Base-by-base conservation (phyloP, 1,284 basidiomycete species). In the Apiotrichum porosum region DNA sequence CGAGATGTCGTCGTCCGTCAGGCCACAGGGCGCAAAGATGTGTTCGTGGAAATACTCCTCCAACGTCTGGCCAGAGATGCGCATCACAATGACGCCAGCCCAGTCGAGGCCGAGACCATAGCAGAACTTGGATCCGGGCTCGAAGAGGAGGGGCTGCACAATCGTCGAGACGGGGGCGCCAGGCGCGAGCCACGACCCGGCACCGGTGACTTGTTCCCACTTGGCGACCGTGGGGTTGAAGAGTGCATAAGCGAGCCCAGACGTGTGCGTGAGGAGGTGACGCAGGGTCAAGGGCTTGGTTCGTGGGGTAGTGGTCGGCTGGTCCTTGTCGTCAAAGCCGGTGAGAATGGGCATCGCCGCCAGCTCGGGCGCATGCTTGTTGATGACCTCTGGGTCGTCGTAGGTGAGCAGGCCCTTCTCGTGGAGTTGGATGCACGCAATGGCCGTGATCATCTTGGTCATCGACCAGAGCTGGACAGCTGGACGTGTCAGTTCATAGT, bases 101-200 rank as follows among this genome's bases (percentile, higher is more conserved):
- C 63, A 70, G 44, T 75, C 74, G 33, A 69, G 65, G 3, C 61
- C 61, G 35, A 54, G 47, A n/a, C 52, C 43, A 54, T 70, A 69
- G 22, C 21, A 18, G 43, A 46, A 71, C 4, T 38, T 37, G 0
- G 57, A 53, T 1, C 67, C 66, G 10, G 68, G 68, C 38, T 69
- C 61, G 49, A 56, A 68, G 19, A 62, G 35, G 6, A 62, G 47
- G 0, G 64, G 62, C 18, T 52, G 42, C 10, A 30, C 38, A 9
- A 64, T 38, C 6, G 51, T 36, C 13, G 43, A 42, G 6, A 55
- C 37, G 3, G 24, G 14, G 2, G 37, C 42, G 12, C 37, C 44
- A 49, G 47, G 37, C 46, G 42, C 34, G 8, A 35, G 32, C 31
- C 42, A 44, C 19, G 30, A 31, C 26, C 9, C 18, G 14, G n/a